These are phyloP conservation scores for Geotrichum restrictum DNA, from an alignment of 1,139 yeast species.

Conservation along the genomic window DNA sequence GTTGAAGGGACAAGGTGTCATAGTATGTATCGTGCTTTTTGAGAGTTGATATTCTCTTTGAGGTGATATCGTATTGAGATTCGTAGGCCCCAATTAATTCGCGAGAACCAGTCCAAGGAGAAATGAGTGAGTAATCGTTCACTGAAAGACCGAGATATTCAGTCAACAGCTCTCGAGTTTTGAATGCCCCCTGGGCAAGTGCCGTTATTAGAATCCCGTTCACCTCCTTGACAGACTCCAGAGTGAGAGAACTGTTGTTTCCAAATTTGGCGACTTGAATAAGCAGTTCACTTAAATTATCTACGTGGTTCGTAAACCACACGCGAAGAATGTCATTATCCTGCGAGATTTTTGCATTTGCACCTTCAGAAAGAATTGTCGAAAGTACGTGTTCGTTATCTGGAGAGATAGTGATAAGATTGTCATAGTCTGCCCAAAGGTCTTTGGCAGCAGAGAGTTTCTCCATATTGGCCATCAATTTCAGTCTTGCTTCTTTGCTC, in stretches of 20 bases:
- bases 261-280: conserved; percentile 23
- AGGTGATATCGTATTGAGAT: conserved; percentile 28
- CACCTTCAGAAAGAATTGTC: conserved; percentile 19
- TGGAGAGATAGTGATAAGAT: background rate
- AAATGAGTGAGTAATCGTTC: conserved; percentile 22
- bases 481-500: conserved; percentile 36
- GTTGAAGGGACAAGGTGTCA: conserved; percentile 25
- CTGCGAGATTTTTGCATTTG: conserved; percentile 11
- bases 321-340: conserved; percentile 27
- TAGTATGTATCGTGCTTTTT: conserved; percentile 19
- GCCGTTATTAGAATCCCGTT: conserved; percentile 33
- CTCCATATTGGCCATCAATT: conserved; percentile 52
- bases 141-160: conserved; percentile 26
- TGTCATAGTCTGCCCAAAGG: conserved; percentile 43
- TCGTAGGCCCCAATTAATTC: conserved; percentile 30
- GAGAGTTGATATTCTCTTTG: conserved; percentile 22
- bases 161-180: conserved; percentile 25
- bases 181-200: conserved; percentile 31
- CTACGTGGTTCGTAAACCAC: conserved; percentile 31
- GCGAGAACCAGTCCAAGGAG: conserved; percentile 38
- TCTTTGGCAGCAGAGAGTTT: conserved; percentile 52
- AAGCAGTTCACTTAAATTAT: conserved; percentile 24
- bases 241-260: conserved; percentile 4
- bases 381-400: conserved; percentile 22
- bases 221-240: conserved; percentile 28